Evolutionary conservation across 2,329 filamentous ascomycete species (phyloP).

Genomic region (Ceratocystis alfenasii): DNA sequence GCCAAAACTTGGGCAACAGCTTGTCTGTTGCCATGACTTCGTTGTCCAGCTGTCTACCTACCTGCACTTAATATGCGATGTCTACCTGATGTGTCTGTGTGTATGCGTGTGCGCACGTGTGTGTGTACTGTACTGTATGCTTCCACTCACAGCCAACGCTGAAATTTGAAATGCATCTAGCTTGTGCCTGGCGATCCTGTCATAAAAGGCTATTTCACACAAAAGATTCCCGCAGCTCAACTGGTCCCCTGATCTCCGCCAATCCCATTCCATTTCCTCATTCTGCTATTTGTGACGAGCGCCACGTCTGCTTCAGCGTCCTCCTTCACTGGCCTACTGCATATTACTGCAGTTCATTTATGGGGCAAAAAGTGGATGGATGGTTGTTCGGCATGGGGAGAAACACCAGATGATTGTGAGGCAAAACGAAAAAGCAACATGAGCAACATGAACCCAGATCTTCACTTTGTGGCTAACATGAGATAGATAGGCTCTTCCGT

Average conservation of each 20-base stretch:
- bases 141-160: not conserved
- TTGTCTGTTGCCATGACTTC: not conserved
- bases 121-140: not conserved
- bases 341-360: not conserved
- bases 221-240: not conserved
- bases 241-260: conserved; percentile 1
- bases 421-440: not conserved
- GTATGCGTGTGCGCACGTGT: not conserved
- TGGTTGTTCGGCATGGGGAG: not conserved
- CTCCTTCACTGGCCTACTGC: not conserved
- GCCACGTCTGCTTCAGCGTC: not conserved
- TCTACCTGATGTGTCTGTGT: not conserved
- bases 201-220: not conserved
- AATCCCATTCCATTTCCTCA: not conserved
- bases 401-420: not conserved
- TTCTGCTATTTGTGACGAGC: not conserved
- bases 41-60: not conserved
- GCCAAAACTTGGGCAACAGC: not conserved
- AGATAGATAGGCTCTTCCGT: not conserved
- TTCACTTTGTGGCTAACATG: not conserved
- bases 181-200: conserved; percentile 6
- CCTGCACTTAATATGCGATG: not conserved
- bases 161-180: not conserved
- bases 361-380: not conserved
- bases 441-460: not conserved